These are phyloP conservation scores for Rhynchospora breviuscula DNA, from an alignment of 176 grass and related monocot species.

Conservation along the genomic window DNA sequence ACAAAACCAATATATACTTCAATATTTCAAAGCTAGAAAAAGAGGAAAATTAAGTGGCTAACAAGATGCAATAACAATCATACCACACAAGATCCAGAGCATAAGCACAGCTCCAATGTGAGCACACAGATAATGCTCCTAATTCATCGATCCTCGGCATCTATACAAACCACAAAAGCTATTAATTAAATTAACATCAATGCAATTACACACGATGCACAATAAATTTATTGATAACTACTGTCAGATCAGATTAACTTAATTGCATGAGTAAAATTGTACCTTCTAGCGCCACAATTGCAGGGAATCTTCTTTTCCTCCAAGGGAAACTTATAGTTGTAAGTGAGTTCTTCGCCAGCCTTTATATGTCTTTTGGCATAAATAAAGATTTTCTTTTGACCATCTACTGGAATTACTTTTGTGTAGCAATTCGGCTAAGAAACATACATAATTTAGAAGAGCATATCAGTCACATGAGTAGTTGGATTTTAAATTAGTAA, in stretches of 20 bases:
- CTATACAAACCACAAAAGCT: conserved; percentile 43
- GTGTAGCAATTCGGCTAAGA: conserved; percentile 95
- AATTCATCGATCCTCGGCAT: conserved; percentile 98
- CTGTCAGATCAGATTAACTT: neutral
- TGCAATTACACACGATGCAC: neutral
- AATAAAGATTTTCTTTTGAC: conserved; percentile 98
- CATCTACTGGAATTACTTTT: conserved; percentile 90
- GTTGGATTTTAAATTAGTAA: neutral
- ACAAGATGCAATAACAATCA: neutral
- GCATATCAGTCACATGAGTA: neutral
- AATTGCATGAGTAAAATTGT: conserved; percentile 6
- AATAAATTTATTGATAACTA: conserved; percentile 15
- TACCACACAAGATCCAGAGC: neutral
- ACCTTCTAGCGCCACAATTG: conserved; percentile 91
- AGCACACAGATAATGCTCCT: conserved; percentile 25
- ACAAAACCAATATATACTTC: neutral
- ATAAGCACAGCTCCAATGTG: neutral
- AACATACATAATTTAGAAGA: neutral
- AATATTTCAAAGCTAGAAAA: conserved; percentile 3
- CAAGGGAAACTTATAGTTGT: conserved; percentile 98
- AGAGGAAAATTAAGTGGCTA: neutral
- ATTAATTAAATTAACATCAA: conserved; percentile 21
- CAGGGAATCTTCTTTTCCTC: conserved; percentile 96
- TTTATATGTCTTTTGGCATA: conserved; percentile 91
- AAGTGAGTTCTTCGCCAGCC: conserved; percentile 86